A percentile compares a stretch with the other conserved stretches of the same genome.
phyloP scores from a whole-genome alignment of 1,139 yeast genomes.

The Pneumocystis sp. region DNA sequence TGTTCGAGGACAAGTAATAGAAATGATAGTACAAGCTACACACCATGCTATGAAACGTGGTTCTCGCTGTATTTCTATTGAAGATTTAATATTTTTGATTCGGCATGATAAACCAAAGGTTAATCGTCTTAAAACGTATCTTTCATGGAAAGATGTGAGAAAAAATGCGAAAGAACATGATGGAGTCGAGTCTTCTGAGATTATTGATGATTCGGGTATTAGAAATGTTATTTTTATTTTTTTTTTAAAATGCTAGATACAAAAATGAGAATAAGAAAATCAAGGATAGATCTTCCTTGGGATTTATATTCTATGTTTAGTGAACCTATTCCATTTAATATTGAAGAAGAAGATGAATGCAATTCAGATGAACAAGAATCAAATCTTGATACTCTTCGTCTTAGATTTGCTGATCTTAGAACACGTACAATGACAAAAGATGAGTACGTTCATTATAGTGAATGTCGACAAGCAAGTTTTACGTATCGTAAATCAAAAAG shows the following conservation, averaged over 20 bases:
- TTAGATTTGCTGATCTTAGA: constrained; percentile 87
- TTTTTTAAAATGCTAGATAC: constrained; percentile 31
- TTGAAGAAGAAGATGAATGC: constrained; percentile 50
- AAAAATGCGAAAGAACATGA: constrained; percentile 96
- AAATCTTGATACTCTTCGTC: constrained; percentile 65
- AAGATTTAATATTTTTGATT: constrained; percentile 81
- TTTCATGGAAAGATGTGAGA: constrained; percentile 95
- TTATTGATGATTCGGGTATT: constrained; percentile 34
- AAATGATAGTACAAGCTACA: constrained; percentile 56
- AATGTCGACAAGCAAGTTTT: constrained; percentile 93
- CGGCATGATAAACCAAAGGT: constrained; percentile 93
- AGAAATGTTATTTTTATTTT: constrained; percentile 26
- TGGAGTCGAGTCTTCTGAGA: constrained; percentile 46
- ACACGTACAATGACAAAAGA: constrained; percentile 89
- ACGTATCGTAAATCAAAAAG: constrained; percentile 86
- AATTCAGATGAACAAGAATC: constrained; percentile 89
- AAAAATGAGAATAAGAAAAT: constrained; percentile 58
- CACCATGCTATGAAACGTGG: constrained; percentile 69
- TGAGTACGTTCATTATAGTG: constrained; percentile 97
- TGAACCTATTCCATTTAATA: constrained; percentile 78
- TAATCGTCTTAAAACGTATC: constrained; percentile 70
- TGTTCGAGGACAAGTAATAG: constrained; percentile 88
- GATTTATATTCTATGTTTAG: constrained; percentile 85
- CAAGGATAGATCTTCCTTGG: constrained; percentile 85
- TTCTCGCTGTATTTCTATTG: constrained; percentile 73